These are phyloP conservation scores for Plasmodium inui DNA, from an alignment of 169 alveolate genomes.

Conservation along the genomic window DNA sequence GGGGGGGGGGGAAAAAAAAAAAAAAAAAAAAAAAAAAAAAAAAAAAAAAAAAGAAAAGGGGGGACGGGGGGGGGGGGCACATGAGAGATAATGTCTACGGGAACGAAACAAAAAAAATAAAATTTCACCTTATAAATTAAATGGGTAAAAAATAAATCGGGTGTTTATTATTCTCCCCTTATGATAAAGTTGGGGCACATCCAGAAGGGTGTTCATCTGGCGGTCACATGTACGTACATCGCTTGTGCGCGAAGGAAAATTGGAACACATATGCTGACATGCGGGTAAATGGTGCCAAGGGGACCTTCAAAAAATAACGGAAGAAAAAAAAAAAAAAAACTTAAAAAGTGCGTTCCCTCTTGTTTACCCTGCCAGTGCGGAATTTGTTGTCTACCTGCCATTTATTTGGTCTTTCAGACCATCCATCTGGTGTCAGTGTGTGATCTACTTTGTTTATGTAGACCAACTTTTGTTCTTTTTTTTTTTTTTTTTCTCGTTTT, in stretches of 20 bases:
- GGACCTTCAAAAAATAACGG: background rate
- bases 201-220: background rate
- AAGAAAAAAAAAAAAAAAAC: background rate
- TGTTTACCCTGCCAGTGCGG: background rate
- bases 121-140: background rate
- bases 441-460: background rate
- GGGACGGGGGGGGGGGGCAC: background rate
- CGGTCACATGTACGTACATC: background rate
- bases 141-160: background rate
- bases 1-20: background rate
- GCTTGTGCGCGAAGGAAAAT: background rate
- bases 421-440: background rate
- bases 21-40: no score
- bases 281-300: background rate
- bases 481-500: background rate
- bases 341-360: background rate
- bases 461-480: background rate
- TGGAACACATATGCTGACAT: background rate
- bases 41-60: background rate
- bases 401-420: background rate
- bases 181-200: background rate
- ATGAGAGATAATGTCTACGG: background rate
- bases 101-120: background rate
- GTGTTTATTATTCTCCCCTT: background rate
- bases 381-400: background rate